phyloP scores from a whole-genome alignment of 148 eudicot species.

The Diospyros lotus region DNA sequence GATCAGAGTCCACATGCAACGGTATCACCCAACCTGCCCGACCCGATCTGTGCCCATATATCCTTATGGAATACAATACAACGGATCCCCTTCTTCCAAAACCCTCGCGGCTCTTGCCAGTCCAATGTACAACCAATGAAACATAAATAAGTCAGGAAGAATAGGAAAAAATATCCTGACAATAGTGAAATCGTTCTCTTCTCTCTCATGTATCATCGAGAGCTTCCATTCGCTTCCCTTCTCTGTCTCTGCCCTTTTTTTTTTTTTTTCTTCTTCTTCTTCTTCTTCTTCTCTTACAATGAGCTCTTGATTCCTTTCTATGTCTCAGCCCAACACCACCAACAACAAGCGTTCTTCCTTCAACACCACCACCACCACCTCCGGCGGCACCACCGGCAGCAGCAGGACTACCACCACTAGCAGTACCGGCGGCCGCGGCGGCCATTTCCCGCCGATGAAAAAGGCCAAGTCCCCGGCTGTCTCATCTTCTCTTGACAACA shows the following conservation, averaged over 20 bases:
- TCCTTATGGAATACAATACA: no score
- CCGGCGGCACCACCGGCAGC: conserved; percentile 14
- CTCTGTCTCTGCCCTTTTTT: not conserved
- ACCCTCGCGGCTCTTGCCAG: no score
- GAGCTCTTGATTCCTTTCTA: conserved; percentile 18
- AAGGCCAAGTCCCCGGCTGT: conserved; percentile 55
- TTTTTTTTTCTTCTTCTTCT: not conserved
- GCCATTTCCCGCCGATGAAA: conserved; percentile 45
- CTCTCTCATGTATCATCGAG: not conserved
- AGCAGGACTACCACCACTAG: conserved; percentile 17
- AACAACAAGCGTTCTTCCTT: conserved; percentile 14
- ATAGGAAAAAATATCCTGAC: no score
- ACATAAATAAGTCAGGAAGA: no score
- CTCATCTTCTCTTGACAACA: conserved; percentile 30
- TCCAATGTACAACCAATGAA: no score
- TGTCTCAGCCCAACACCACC: conserved; percentile 30
- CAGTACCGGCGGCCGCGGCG: conserved; percentile 13
- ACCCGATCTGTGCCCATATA: no score
- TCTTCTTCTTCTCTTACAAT: conserved; percentile 4
- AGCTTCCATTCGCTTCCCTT: not conserved
- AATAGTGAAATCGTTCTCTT: not conserved
- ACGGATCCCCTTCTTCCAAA: no score
- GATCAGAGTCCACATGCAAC: no score
- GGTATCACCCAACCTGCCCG: no score
- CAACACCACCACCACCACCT: conserved; percentile 13